Base-by-base conservation (phyloP, 495 filamentous ascomycete species). In the Mytilinidion resinicola region DNA sequence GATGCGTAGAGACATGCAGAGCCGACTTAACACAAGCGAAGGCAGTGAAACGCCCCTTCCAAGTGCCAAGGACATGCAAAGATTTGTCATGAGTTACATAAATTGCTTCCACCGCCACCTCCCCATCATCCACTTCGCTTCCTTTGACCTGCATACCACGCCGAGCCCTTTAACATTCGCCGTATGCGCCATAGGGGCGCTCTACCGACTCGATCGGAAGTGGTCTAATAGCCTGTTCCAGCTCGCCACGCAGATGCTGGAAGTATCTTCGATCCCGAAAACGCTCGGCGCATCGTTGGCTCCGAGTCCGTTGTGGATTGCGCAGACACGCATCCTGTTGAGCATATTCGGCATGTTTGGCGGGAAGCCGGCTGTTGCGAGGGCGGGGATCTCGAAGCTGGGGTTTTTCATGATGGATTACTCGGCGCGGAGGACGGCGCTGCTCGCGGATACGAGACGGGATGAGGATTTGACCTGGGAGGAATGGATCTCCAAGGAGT, bases 321-420 rank as follows among this genome's bases (percentile, higher is more conserved):
- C 53, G 48, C 57, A 59, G 30, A 53, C 57, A 9, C 30, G 50
- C 21, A 41, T 53, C 6, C 50, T 59, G 17, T 50, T 59, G 10
- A 47, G 35, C 17, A 14, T 59, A 9, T 53, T 41, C 38, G 57
- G 57, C 19, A 59, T 59, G 15, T 59, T 59, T 25, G 53, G 57
- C 41, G 57, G 49, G 1, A 59, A 59, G 33, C 47, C 49, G 11
- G 52, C 34, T 17, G 49, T 59, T 12, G 57, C 53, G 14, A 34
- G 43, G 41, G 20, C 48, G 3, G 53, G 39, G 12, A 37, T 59
- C 10, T 48, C 52, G 30, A 53, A 53, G 12, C 39, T 59, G 9
- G 57, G 57, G 6, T 38, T 59, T 8, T 59, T 59, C 37, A 48
- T 41, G 9, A 53, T 59, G 17, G 58, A 61, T 30, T 61, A 61